Percentiles rank a stretch among this genome's conserved stretches.
These are phyloP conservation scores for Aspergillus sp. DNA, from an alignment of 2,329 filamentous ascomycete genomes.

Conservation along the genomic window DNA sequence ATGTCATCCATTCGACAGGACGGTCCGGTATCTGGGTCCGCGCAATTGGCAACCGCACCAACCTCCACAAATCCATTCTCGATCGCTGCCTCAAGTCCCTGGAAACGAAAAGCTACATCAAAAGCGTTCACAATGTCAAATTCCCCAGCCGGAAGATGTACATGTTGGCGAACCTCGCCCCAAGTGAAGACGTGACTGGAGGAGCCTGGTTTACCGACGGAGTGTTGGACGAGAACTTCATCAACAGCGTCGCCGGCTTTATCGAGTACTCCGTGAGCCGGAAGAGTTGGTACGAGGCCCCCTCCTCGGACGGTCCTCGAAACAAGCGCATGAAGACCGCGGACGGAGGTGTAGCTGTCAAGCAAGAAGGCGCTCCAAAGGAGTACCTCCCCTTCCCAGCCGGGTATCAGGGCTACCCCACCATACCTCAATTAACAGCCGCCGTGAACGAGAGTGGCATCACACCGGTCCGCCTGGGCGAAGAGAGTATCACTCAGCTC, in stretches of 20 bases:
- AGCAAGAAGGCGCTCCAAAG: slow-evolving; percentile 31
- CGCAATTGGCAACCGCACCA: slow-evolving; percentile 74
- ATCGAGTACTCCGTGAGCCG: slow-evolving; percentile 73
- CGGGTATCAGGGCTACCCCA: slow-evolving; percentile 77
- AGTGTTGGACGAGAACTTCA: slow-evolving; percentile 84
- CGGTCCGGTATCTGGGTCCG: slow-evolving; percentile 89
- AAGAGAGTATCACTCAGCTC: slow-evolving; percentile 79
- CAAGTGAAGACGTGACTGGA: slow-evolving; percentile 86
- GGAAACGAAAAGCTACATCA: slow-evolving; percentile 78
- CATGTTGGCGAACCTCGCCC: slow-evolving; percentile 81
- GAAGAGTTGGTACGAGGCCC: slow-evolving; percentile 67
- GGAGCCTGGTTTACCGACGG: slow-evolving; percentile 94
- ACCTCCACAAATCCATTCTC: slow-evolving; percentile 80
- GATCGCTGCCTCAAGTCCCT: slow-evolving; percentile 81
- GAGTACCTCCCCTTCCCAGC: slow-evolving; percentile 56
- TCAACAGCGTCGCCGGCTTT: slow-evolving; percentile 71
- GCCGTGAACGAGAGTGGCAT: slow-evolving; percentile 70
- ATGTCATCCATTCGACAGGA: slow-evolving; percentile 81
- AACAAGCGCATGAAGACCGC: slow-evolving; percentile 45
- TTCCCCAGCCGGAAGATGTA: slow-evolving; percentile 92
- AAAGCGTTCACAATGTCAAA: slow-evolving; percentile 88
- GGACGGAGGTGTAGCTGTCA: slow-evolving; percentile 34
- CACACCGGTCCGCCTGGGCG: slow-evolving; percentile 67
- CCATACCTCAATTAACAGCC: slow-evolving; percentile 72
- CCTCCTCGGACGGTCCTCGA: slow-evolving; percentile 38